These are phyloP conservation scores for Pseudocercospora pini-densiflorae DNA, from an alignment of 2,329 filamentous ascomycete genomes.

Conservation along the genomic window DNA sequence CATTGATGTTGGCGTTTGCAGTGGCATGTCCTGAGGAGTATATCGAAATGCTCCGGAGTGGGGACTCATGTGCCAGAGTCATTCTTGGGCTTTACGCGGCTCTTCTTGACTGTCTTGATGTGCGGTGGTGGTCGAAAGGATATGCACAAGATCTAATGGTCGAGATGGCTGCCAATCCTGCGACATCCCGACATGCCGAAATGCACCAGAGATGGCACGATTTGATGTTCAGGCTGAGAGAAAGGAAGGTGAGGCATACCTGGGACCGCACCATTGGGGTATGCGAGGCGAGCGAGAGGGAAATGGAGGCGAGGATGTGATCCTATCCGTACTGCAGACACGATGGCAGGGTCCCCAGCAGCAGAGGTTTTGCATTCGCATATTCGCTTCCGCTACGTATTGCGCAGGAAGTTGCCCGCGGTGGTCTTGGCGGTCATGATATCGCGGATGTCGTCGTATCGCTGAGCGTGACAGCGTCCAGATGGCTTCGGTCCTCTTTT, in stretches of 20 bases:
- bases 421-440: too few species aligned
- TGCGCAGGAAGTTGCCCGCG: too few species aligned
- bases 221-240: not conserved
- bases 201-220: not conserved
- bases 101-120: slow-evolving; percentile 9
- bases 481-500: too few species aligned
- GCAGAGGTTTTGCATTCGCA: too few species aligned
- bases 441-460: too few species aligned
- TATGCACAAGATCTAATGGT: slow-evolving; percentile 14
- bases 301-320: too few species aligned
- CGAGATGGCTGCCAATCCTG: slow-evolving; percentile 3
- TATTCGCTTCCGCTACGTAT: too few species aligned
- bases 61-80: not conserved
- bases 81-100: slow-evolving; percentile 11
- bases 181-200: not conserved
- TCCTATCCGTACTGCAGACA: too few species aligned
- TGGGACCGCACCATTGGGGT: not conserved
- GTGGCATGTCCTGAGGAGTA: not conserved
- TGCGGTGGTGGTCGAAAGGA: slow-evolving; percentile 16
- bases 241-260: not conserved
- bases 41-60: not conserved
- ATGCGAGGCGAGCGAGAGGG: not conserved
- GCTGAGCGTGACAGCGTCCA: too few species aligned
- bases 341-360: too few species aligned
- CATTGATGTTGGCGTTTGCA: slow-evolving; percentile 3